Evolutionary conservation across 108 stramenopile genomes (phyloP), one percentile per base, ranked within the genome.

Genomic region (Conticribra guillardii): DNA sequence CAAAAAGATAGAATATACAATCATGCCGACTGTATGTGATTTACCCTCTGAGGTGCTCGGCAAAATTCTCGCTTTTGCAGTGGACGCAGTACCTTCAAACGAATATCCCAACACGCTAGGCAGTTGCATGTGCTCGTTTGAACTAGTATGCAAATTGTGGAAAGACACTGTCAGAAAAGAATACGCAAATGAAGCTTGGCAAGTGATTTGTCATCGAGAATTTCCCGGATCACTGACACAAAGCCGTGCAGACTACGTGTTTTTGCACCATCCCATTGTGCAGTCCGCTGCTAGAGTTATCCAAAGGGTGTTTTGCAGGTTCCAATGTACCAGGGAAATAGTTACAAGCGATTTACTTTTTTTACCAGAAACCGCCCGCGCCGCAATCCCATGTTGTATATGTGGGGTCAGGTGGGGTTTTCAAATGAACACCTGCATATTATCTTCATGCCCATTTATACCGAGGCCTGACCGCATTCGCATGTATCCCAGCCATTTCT

Each of bases 231-330:
- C 55, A 18, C 18, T 22, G 28, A 31, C 55, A 4, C 9, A 1
- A 22, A 57, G 30, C 5, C 55, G 28, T 22, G 15, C 55, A 22
- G 29, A 57, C 22, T 32, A 57, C 55, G 33, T 32, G 55, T 57
- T 32, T 17, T 32, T 57, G 1, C 29, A 22, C 9, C 22, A 17
- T 2, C n/a, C 30, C 30, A 14, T 8, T n/a, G 55, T 22, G 0
- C 28, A 32, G 31, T 57, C 55, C 19, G 55, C 55, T 1, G 55
- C 55, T 11, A 1, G 55, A 14, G 55, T 57, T 1, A 57, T 57
- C 19, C 55, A 57, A 32, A 1, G 55, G 18, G n/a, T 32, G 30
- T 32, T 57, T 57, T 57, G 55, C 31, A 57, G 33, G 19, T n/a
- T n/a, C 16, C 30, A 57, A 15, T 32, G 1, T 57, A 31, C 55